Evolutionary conservation across 768 basidiomycete genomes (phyloP).

Genomic region (Russula dissimulans): DNA sequence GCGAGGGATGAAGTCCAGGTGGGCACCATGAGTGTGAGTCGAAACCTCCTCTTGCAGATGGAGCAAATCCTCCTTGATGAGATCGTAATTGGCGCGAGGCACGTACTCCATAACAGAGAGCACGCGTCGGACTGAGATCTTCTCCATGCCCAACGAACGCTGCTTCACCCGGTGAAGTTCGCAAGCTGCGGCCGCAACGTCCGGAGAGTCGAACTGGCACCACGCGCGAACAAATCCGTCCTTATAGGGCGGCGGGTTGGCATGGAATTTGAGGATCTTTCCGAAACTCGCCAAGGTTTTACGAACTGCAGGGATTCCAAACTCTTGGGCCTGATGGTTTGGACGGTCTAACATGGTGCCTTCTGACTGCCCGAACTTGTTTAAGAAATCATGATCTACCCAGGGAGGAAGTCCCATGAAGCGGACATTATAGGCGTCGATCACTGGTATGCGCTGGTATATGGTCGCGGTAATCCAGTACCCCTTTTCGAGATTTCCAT

Average conservation of each 20-base stretch:
- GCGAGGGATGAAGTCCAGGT: constrained; percentile 26
- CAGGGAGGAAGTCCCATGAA: constrained; percentile 45
- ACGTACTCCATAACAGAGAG: constrained; percentile 43
- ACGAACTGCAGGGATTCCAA: constrained; percentile 32
- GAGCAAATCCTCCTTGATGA: constrained; percentile 37
- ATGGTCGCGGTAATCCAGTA: constrained; percentile 38
- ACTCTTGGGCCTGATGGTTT: constrained; percentile 33
- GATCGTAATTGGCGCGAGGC: constrained; percentile 29
- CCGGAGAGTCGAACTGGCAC: constrained; percentile 44
- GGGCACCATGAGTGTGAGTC: constrained; percentile 24
- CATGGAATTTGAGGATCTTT: constrained; percentile 34
- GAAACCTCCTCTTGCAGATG: constrained; percentile 33
- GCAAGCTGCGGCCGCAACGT: constrained; percentile 45
- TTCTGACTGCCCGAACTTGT: constrained; percentile 37
- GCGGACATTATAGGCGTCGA: constrained; percentile 52
- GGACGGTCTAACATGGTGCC: constrained; percentile 45
- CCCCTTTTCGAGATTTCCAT: constrained; percentile 30
- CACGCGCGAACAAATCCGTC: constrained; percentile 43
- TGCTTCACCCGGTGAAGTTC: constrained; percentile 41
- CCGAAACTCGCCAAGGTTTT: constrained; percentile 32
- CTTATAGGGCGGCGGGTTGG: constrained; percentile 42
- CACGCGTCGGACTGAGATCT: constrained; percentile 44
- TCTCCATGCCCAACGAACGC: constrained; percentile 36
- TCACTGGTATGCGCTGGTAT: constrained; percentile 48
- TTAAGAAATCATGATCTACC: constrained; percentile 33